Conservation (phyloP, 495 filamentous ascomycete species). For the Lichenothelia convexa region DNA sequence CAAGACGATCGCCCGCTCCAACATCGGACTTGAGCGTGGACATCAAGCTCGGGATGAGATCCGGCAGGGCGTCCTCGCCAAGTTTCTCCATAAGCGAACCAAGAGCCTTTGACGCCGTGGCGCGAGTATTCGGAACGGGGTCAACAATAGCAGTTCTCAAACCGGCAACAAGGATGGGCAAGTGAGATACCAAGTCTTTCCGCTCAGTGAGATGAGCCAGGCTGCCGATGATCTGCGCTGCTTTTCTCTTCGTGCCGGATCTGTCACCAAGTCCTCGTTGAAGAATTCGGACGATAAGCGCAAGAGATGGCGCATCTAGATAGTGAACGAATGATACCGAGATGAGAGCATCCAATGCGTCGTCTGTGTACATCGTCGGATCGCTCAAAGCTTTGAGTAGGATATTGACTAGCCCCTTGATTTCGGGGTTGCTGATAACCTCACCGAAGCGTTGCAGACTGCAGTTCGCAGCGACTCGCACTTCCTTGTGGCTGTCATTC, state of each 20-base stretch:
- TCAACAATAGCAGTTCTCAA: slow-evolving; percentile 79
- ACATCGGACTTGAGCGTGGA: slow-evolving; percentile 91
- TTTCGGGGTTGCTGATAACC: slow-evolving; percentile 93
- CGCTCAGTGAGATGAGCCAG: slow-evolving; percentile 91
- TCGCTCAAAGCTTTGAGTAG: slow-evolving; percentile 93
- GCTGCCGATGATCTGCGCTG: slow-evolving; percentile 91
- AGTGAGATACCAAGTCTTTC: slow-evolving; percentile 77
- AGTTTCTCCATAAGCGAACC: slow-evolving; percentile 93
- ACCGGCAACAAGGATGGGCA: slow-evolving; percentile 84
- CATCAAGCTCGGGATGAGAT: slow-evolving; percentile 96
- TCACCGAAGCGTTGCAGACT: slow-evolving; percentile 95
- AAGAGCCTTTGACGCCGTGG: slow-evolving; percentile 87
- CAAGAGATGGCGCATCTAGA: slow-evolving; percentile 84
- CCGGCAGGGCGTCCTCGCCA: slow-evolving; percentile 88
- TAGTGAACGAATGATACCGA: slow-evolving; percentile 95
- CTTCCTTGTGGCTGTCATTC: slow-evolving; percentile 96
- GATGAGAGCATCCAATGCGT: slow-evolving; percentile 81
- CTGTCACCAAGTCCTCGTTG: slow-evolving; percentile 81
- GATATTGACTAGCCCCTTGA: slow-evolving; percentile 75
- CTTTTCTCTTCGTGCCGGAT: slow-evolving; percentile 86
- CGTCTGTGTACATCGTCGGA: slow-evolving; percentile 92
- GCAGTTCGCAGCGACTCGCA: slow-evolving; percentile 75
- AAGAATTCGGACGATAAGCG: slow-evolving; percentile 83
- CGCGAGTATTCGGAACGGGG: slow-evolving; percentile 89
- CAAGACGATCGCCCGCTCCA: slow-evolving; percentile 83